Conservation (phyloP, 257 asterid species). For the Gentiana macrophylla region DNA sequence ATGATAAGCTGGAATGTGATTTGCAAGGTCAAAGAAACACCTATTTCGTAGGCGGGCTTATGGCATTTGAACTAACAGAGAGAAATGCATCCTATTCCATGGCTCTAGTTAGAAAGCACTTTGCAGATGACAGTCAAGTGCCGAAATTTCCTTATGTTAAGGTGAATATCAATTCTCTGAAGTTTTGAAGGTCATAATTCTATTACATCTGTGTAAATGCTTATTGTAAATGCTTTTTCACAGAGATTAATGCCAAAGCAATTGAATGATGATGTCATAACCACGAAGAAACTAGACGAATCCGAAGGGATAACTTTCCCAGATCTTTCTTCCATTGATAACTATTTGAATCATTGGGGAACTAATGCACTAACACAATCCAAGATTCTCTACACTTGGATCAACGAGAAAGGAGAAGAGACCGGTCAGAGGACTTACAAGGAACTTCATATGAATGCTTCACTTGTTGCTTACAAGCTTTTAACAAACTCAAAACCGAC, state of each 20-base stretch:
- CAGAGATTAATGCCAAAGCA: slow-evolving; percentile 36
- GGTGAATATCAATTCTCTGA: slow-evolving; percentile 14
- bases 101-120: slow-evolving; percentile 47
- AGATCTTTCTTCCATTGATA: slow-evolving; percentile 35
- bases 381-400: slow-evolving; percentile 48
- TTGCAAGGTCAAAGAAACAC: slow-evolving; percentile 61
- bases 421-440: slow-evolving; percentile 37
- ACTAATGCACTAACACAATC: slow-evolving; percentile 24
- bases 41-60: slow-evolving; percentile 54
- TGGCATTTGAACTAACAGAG: slow-evolving; percentile 80
- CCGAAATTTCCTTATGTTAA: slow-evolving; percentile 53
- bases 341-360: slow-evolving; percentile 48
- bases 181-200: too few species aligned
- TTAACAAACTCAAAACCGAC: slow-evolving; percentile 22
- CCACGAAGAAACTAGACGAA: slow-evolving; percentile 24
- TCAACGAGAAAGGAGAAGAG: slow-evolving; percentile 45
- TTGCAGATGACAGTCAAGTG: slow-evolving; percentile 29
- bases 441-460: slow-evolving; percentile 38
- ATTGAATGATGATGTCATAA: slow-evolving; percentile 13
- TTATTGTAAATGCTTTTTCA: neutral
- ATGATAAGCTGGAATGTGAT: slow-evolving; percentile 42
- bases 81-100: slow-evolving; percentile 65
- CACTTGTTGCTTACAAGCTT: slow-evolving; percentile 30
- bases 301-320: slow-evolving; percentile 34
- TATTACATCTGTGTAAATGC: too few species aligned